Evolutionary conservation across 441 rosid genomes (phyloP).

Genomic region (Populus trichocarpa): DNA sequence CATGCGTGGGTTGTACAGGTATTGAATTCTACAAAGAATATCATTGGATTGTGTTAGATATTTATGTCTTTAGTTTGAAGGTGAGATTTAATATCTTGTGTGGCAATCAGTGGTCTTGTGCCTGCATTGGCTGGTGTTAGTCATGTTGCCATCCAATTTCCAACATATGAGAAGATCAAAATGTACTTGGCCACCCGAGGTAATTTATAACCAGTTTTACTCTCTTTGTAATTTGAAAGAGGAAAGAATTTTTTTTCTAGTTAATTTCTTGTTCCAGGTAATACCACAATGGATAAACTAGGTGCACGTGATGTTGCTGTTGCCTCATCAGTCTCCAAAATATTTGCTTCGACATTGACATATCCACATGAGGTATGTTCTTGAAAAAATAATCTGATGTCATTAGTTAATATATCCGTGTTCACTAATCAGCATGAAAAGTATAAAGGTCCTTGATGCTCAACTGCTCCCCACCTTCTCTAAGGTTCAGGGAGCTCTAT

Average conservation of each 20-base stretch:
- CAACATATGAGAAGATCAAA: conserved; percentile 84
- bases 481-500: not conserved
- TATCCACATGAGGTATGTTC: conserved; percentile 86
- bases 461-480: not conserved
- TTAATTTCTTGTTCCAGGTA: conserved; percentile 44
- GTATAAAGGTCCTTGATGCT: not conserved
- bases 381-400: not conserved
- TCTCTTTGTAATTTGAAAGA: not conserved
- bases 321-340: conserved; percentile 79
- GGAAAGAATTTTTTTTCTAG: conserved; percentile 20
- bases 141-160: conserved; percentile 95
- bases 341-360: conserved; percentile 73
- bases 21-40: conserved; percentile 6
- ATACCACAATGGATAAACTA: conserved; percentile 53
- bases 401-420: not conserved
- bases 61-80: not conserved
- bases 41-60: not conserved
- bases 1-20: conserved; percentile 87
- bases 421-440: not conserved
- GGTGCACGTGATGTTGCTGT: conserved; percentile 65
- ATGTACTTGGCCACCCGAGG: conserved; percentile 65
- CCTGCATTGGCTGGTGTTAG: conserved; percentile 87
- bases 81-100: conserved; percentile 9
- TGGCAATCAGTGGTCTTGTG: conserved; percentile 66
- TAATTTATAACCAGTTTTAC: conserved; percentile 20